phyloP scores from a whole-genome alignment of 1,284 basidiomycete genomes.

The Schizopora paradoxa region DNA sequence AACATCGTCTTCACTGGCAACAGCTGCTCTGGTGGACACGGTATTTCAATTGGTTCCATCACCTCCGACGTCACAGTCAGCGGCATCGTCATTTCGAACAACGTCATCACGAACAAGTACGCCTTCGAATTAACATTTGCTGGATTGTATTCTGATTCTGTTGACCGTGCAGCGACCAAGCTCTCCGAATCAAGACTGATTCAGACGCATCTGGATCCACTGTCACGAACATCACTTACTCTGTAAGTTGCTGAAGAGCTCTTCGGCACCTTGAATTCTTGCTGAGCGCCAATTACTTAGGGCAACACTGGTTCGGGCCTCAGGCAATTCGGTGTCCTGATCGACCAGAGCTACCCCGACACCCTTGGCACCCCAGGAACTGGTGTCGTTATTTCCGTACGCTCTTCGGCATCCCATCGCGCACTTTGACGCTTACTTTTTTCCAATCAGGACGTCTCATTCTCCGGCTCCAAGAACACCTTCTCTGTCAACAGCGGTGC shows the following conservation, averaged over 20 bases:
- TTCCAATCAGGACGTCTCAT: constrained; percentile 34
- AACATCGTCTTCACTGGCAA: constrained; percentile 52
- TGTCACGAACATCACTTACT: constrained; percentile 39
- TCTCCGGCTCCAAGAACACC: constrained; percentile 30
- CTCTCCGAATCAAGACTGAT: constrained; percentile 44
- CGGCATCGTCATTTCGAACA: constrained; percentile 40
- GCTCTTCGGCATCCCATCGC: constrained; percentile 12
- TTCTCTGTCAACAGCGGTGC: constrained; percentile 35
- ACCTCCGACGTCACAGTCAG: constrained; percentile 41
- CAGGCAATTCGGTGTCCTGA: constrained; percentile 39
- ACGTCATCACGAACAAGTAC: constrained; percentile 40
- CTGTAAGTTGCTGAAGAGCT: constrained; percentile 19
- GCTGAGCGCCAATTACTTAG: constrained; percentile 21
- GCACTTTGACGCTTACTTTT: constrained; percentile 4
- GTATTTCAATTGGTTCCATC: constrained; percentile 58
- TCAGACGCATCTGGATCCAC: constrained; percentile 33
- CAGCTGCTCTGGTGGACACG: constrained; percentile 52
- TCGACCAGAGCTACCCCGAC: constrained; percentile 44
- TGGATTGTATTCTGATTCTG: constrained; percentile 8
- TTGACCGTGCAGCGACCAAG: constrained; percentile 30
- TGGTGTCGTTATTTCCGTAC: constrained; percentile 34
- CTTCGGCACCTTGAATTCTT: constrained; percentile 10
- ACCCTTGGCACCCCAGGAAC: constrained; percentile 42
- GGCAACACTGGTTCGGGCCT: constrained; percentile 39
- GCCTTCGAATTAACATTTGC: constrained; percentile 23